A percentile compares a stretch with the other conserved stretches of the same genome.
Conservation (phyloP, 495 filamentous ascomycete genomes). For the Penicillium roqueforti region DNA sequence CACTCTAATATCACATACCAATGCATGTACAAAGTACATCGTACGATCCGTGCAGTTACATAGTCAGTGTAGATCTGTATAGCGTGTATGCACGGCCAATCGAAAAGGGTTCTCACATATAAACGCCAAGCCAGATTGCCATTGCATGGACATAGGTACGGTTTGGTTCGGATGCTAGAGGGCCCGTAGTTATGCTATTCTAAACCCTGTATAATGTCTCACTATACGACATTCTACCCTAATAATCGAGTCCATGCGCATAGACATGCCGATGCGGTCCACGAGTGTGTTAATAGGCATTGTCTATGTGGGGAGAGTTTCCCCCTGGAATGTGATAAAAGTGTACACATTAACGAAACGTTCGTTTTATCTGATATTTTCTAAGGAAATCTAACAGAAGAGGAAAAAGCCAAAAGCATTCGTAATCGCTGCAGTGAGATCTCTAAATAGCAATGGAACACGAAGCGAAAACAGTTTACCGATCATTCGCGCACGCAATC, state of each 20-base stretch:
- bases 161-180: background rate
- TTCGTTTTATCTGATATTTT: background rate
- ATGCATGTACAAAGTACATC: slow-evolving; percentile 16
- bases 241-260: background rate
- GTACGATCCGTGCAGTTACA: background rate
- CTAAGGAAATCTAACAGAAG: background rate
- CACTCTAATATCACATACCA: slow-evolving; percentile 27
- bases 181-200: background rate
- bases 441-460: background rate
- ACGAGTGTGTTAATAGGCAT: slow-evolving; percentile 5
- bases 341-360: background rate
- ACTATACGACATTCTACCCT: background rate
- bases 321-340: slow-evolving; percentile 14
- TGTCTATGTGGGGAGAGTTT: slow-evolving; percentile 8
- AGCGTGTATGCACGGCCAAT: slow-evolving; percentile 3
- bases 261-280: slow-evolving; percentile 21
- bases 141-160: background rate
- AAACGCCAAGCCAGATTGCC: too few species aligned
- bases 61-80: slow-evolving; percentile 1
- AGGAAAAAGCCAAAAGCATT: background rate
- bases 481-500: background rate
- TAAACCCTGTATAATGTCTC: background rate
- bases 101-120: background rate
- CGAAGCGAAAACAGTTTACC: background rate
- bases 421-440: background rate